These are phyloP conservation scores for Astrephomene gubernaculifera DNA, from an alignment of 139 green algal genomes.

Conservation along the genomic window DNA sequence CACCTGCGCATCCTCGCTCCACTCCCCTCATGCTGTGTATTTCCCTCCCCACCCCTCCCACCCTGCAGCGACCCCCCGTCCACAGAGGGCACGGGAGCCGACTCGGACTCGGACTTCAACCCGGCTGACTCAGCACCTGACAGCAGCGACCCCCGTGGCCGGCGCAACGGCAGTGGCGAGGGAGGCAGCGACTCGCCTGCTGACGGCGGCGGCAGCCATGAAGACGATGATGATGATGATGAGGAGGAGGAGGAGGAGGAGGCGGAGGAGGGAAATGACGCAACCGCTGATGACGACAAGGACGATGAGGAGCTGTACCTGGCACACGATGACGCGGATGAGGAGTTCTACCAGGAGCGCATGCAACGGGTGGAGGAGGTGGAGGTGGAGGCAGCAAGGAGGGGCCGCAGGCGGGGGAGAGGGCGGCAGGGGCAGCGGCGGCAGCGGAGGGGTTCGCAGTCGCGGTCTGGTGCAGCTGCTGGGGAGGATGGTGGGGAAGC, in stretches of 20 bases:
- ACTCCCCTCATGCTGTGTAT: no score
- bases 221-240: background rate
- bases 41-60: no score
- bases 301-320: constrained; percentile 27
- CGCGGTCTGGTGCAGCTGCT: background rate
- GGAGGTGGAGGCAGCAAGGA: no score
- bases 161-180: background rate
- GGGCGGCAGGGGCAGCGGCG: background rate
- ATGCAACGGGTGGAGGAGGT: background rate
- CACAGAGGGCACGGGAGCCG: background rate
- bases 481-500: background rate
- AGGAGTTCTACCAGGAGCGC: constrained; percentile 34
- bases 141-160: no score
- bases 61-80: background rate
- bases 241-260: background rate
- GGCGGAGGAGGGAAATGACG: background rate
- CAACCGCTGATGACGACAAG: background rate
- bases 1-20: no score
- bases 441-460: background rate
- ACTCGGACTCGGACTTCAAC: background rate
- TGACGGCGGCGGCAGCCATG: background rate
- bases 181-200: background rate
- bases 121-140: no score
- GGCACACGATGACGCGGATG: constrained; percentile 52
- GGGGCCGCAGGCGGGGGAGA: background rate